Percentiles rank a stretch among this genome's conserved stretches.
These are phyloP conservation scores for Pulveroboletus sp. DNA, from an alignment of 768 basidiomycete species.

Conservation along the genomic window DNA sequence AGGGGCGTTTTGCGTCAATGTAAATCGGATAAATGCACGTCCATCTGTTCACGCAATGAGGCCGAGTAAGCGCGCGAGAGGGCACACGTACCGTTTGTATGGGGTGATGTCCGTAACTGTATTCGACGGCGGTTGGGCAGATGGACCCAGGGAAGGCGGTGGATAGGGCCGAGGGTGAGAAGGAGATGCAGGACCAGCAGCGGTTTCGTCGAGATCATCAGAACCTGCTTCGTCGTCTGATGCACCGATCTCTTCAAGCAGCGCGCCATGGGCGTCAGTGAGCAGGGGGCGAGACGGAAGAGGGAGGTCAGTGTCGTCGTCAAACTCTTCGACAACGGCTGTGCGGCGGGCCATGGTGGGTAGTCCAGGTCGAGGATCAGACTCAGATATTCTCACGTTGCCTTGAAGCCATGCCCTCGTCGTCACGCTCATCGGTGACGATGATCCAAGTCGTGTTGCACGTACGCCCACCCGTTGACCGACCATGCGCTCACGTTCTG, in stretches of 20 bases:
- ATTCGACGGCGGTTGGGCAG: constrained; percentile 29
- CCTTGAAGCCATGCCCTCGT: constrained; percentile 9
- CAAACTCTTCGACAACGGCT: constrained; percentile 74
- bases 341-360: constrained; percentile 62
- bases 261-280: constrained; percentile 64
- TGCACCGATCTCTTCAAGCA: constrained; percentile 66
- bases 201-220: constrained; percentile 29
- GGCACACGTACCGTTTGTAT: constrained; percentile 65
- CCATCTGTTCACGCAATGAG: constrained; percentile 56
- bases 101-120: constrained; percentile 71
- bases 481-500: neutral
- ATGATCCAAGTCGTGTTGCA: constrained; percentile 11
- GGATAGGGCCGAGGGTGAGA: constrained; percentile 11
- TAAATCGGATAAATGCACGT: constrained; percentile 96
- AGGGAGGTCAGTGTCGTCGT: constrained; percentile 92
- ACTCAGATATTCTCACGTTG: constrained; percentile 24
- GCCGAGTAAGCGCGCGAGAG: neutral
- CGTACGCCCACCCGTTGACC: neutral
- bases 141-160: constrained; percentile 9
- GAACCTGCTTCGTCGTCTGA: constrained; percentile 47
- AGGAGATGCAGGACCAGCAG: constrained; percentile 55
- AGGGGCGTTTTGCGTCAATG: constrained; percentile 90
- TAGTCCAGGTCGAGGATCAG: constrained; percentile 4
- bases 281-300: constrained; percentile 64
- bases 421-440: neutral